Evolutionary conservation across 2,329 filamentous ascomycete species (phyloP), one percentile per base, ranked within the genome.

Genomic region (Diaporthe amygdali): DNA sequence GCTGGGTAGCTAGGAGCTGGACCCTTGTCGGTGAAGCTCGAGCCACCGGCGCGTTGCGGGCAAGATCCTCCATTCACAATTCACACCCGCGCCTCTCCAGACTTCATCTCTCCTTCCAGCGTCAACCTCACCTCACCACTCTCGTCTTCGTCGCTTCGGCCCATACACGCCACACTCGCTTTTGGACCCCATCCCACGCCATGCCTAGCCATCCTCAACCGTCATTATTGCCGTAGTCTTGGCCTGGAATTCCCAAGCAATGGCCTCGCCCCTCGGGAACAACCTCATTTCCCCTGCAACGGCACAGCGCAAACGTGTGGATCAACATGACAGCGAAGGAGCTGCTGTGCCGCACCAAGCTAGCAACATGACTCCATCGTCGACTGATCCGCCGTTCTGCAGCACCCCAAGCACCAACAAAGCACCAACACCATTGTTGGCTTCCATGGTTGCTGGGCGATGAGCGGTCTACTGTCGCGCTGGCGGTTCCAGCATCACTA

Each of bases 301-400:
- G 59, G 59, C 56, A 47, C 59, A 34, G 59, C 59, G 34, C 20
- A n/a, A 20, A n/a, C 15, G 37, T 27, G 59, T 63, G 59, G 59
- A 63, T 63, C 59, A 30, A 47, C 41, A 30, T n/a, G 27, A 47
- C 59, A 17, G 27, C 59, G 59, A 63, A 47, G 59, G 59, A 63
- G 59, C 56, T 63, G 59, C 59, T 63, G 59, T 63, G 59, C 59
- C 59, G 41, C 59, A 63, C 4, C 27, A 22, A 34, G 59, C 59
- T 47, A 47, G 20, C 41, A 34, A 10, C 41, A 34, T 37, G 59
- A 63, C 59, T 63, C 59, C 59, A 47, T 63, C 59, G 59, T 47
- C 59, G 59, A 63, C 59, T 25, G 59, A 63, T 63, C 59, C 59
- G 41, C 59, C 59, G 5, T 25, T 47, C 7, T 49, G 59, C 59